Evolutionary conservation across 1,284 basidiomycete genomes (phyloP), one percentile per base, ranked within the genome.

Genomic region (Lentinus polychrous): DNA sequence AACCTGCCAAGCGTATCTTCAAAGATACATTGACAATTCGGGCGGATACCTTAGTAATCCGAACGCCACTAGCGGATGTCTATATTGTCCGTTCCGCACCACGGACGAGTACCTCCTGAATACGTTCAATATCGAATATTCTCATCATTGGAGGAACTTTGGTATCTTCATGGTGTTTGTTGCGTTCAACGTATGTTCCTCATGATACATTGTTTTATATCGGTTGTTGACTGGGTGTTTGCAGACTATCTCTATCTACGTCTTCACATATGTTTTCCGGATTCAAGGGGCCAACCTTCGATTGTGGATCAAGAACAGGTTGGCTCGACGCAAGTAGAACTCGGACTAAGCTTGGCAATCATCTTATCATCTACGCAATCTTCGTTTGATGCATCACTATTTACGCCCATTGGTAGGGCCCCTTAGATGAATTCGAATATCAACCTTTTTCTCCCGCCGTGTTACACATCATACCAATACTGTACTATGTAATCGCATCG

Each of bases 11-110:
- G 52, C 74, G 11, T 91, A 76, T 62, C 71, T 87, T 39, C 61
- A 69, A 15, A 57, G 67, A 1, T 91, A 75, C 59, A 80, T 86
- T 24, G 50, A 60, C 0, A 58, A 61, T 15, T 66, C 67, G 20
- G 83, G 80, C 2, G 90, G 87, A 0, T 89, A 89, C 61, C 55
- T 93, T 23, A 63, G 70, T 38, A 82, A 91, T 64, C 73, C 79
- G 0, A 56, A 68, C 35, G 78, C 77, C 0, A 75, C 71, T 0
- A 58, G 60, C 2, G 62, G 54, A 11, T 88, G 85, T 65, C 61
- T 69, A 24, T 85, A 79, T 65, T 86, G 83, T 59, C 57, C 71
- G 22, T 69, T 58, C 49, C 52, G 67, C 5, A 72, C 71, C 2
- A 82, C 81, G 4, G 76, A 86, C 60, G 56, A 72, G 35, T 85